Evolutionary conservation across 2,329 filamentous ascomycete genomes (phyloP), one percentile per base, ranked within the genome.

Genomic region (Mollisiaceae sp.): DNA sequence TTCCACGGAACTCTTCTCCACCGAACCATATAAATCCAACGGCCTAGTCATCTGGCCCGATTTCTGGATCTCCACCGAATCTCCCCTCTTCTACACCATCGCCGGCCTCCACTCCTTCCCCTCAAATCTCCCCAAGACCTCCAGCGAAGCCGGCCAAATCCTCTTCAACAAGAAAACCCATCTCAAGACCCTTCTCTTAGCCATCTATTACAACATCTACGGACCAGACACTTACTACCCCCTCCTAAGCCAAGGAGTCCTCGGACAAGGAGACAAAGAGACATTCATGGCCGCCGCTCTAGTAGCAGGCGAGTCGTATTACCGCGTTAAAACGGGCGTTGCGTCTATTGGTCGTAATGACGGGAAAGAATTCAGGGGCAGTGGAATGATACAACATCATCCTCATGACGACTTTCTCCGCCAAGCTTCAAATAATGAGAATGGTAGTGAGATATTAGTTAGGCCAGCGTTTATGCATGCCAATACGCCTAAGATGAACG

Each of bases 221-320:
- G 82, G 82, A 0, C 80, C 81, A 4, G 69, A 75, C 0, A 77
- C 78, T 60, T 84, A 81, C 68, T 83, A 82, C 65, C 76, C 77
- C 0, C 71, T 84, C 0, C 75, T 82, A 9, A 79, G 78, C 4
- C 81, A 82, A 70, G 81, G 80, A 43, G 81, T 77, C 6, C 74
- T 78, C 0, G 82, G 82, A 12, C 76, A 82, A 70, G 82, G 82
- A 36, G 82, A 83, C 72, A 83, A 83, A 67, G 82, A 83, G 69
- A 83, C 82, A 0, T 83, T 83, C 70, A 71, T 82, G 14, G 77
- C 80, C 15, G 81, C 81, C 6, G 80, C 81, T 12, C 66, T 77
- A 6, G 79, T 75, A 9, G 71, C 81, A 1, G 71, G 72, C 4
- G 74, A 78, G 4, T 70, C 77, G 1, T 82, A 77, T 67, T 81